Evolutionary conservation across 768 basidiomycete species (phyloP).

Genomic region (Podaxis pistillaris): DNA sequence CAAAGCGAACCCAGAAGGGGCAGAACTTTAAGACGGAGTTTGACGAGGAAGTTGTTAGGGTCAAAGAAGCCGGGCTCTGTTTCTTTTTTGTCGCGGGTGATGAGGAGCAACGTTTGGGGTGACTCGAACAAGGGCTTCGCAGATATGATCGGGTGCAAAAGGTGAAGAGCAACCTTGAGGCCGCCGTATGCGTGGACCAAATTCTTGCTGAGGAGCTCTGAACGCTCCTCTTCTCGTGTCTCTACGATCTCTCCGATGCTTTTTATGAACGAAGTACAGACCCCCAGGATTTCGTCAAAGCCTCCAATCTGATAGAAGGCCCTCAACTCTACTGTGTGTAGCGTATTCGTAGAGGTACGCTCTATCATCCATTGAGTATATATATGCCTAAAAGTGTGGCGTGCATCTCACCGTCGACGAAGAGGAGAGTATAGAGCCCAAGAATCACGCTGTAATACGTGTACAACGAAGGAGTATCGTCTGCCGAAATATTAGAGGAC

Average conservation of each 20-base stretch:
- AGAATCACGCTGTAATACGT: constrained; percentile 49
- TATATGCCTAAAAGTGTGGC: constrained; percentile 7
- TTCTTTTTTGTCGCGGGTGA: constrained; percentile 76
- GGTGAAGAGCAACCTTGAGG: constrained; percentile 75
- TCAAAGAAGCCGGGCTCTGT: constrained; percentile 81
- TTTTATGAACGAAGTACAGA: constrained; percentile 52
- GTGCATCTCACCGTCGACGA: constrained; percentile 44
- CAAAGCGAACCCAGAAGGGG: constrained; percentile 72
- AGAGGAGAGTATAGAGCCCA: constrained; percentile 41
- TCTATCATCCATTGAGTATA: constrained; percentile 45
- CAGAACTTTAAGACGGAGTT: constrained; percentile 65
- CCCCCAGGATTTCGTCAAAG: constrained; percentile 59
- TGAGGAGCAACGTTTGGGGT: constrained; percentile 70
- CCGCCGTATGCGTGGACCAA: constrained; percentile 77
- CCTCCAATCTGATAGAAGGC: constrained; percentile 74
- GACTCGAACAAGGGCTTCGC: constrained; percentile 84
- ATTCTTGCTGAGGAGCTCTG: constrained; percentile 56
- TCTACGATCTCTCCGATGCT: constrained; percentile 55
- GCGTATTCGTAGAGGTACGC: constrained; percentile 64
- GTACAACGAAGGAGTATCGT: constrained; percentile 33
- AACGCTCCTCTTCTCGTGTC: constrained; percentile 54
- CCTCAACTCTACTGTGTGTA: constrained; percentile 82
- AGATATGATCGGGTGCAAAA: constrained; percentile 74
- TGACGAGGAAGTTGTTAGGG: constrained; percentile 83
- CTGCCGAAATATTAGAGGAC: constrained; percentile 16